Evolutionary conservation across 1,139 yeast species (phyloP).

Genomic region (Zygotorulaspora mrakii): DNA sequence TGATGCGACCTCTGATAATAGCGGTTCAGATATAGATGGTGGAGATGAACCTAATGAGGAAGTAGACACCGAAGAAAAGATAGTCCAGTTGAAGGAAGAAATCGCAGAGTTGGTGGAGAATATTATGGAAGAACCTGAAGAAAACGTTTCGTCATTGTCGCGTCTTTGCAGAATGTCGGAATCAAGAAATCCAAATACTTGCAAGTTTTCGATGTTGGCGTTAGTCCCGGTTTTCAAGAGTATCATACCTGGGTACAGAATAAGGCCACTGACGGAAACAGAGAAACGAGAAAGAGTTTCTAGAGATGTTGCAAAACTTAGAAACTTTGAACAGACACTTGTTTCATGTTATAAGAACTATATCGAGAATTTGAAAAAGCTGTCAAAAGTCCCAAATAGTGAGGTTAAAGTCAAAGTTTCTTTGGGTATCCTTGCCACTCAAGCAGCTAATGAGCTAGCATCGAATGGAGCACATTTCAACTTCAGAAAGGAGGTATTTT

Average conservation of each 20-base stretch:
- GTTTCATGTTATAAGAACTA: conserved; percentile 69
- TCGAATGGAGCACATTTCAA: conserved; percentile 75
- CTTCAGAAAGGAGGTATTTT: conserved; percentile 66
- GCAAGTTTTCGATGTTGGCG: conserved; percentile 72
- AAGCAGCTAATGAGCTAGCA: conserved; percentile 74
- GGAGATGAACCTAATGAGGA: conserved; percentile 45
- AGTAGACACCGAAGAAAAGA: conserved; percentile 54
- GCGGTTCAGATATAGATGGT: conserved; percentile 17
- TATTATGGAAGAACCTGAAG: conserved; percentile 87
- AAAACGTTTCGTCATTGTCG: conserved; percentile 61
- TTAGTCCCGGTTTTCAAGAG: conserved; percentile 81
- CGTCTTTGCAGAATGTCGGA: conserved; percentile 69
- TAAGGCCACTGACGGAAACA: conserved; percentile 73
- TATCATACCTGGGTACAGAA: conserved; percentile 83
- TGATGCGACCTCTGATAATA: conserved; percentile 28
- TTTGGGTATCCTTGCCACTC: conserved; percentile 33
- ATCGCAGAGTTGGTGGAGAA: conserved; percentile 77
- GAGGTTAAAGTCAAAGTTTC: conserved; percentile 42
- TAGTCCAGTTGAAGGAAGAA: conserved; percentile 68
- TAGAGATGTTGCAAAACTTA: conserved; percentile 69
- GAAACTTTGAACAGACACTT: conserved; percentile 76
- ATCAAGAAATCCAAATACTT: conserved; percentile 62
- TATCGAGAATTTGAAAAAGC: conserved; percentile 50
- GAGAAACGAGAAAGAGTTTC: conserved; percentile 81
- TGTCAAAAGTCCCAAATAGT: conserved; percentile 38